These are phyloP conservation scores for Cupressus sempervirens DNA, from an alignment of 75 land plant species.

Conservation along the genomic window DNA sequence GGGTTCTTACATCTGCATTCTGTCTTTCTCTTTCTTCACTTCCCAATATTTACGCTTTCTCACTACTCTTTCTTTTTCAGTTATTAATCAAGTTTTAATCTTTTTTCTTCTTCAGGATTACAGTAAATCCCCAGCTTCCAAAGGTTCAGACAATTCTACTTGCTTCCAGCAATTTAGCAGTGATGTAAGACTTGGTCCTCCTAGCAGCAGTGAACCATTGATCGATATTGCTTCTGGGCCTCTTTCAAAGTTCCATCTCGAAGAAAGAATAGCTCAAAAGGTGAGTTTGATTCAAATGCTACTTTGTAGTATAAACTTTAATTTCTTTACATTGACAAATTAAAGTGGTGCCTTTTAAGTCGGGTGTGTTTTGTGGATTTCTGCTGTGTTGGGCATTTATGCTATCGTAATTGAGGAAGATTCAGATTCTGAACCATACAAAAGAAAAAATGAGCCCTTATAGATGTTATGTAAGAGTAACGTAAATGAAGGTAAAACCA, in stretches of 20 bases:
- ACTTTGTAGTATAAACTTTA: background rate
- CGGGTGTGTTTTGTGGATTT: conserved; percentile 17
- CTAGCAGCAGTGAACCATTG: conserved; percentile 34
- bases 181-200: conserved; percentile 54
- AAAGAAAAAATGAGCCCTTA: background rate
- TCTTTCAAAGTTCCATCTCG: conserved; percentile 57
- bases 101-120: conserved; percentile 1
- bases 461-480: background rate
- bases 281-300: conserved; percentile 22
- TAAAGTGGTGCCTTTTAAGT: background rate
- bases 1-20: no score
- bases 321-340: background rate
- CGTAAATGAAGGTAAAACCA: background rate
- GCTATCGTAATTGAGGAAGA: background rate
- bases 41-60: background rate
- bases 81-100: background rate
- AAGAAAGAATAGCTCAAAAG: conserved; percentile 53
- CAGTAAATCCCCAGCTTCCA: background rate
- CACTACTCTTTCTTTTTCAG: background rate
- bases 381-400: background rate
- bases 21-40: background rate
- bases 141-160: background rate
- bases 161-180: conserved; percentile 8
- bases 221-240: conserved; percentile 68
- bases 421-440: background rate